These are phyloP conservation scores for Saccharomycopsis amapae DNA, from an alignment of 805 yeast species.

Conservation along the genomic window DNA sequence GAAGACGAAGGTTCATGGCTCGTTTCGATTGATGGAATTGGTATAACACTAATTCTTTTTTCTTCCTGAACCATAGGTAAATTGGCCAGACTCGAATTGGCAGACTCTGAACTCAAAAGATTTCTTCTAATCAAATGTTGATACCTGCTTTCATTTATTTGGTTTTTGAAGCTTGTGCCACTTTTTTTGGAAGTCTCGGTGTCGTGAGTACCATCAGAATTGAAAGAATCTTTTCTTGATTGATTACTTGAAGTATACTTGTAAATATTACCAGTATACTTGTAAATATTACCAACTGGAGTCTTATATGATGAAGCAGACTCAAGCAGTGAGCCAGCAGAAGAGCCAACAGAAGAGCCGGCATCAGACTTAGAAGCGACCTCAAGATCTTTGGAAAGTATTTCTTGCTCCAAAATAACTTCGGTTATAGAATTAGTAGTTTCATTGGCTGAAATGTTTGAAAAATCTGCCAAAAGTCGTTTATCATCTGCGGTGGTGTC, in stretches of 20 bases:
- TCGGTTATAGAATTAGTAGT: not conserved
- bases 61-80: not conserved
- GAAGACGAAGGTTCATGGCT: not conserved
- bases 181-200: not conserved
- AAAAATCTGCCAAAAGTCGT: not conserved
- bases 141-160: conserved; percentile 1
- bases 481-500: not conserved
- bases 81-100: not conserved
- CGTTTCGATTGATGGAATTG: too few relatives aligned
- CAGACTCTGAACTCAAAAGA: conserved; percentile 1
- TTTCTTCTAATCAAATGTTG: conserved; percentile 7
- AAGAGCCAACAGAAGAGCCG: too few relatives aligned
- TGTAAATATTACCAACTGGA: too few relatives aligned
- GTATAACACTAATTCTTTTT: not conserved
- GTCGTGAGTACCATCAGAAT: too few relatives aligned
- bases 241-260: too few relatives aligned
- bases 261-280: too few relatives aligned
- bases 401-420: not conserved
- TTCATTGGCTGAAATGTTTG: not conserved
- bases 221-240: too few relatives aligned
- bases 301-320: not conserved
- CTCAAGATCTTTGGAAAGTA: too few relatives aligned
- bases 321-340: not conserved
- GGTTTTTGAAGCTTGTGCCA: conserved; percentile 10
- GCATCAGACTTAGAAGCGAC: too few relatives aligned